These are phyloP conservation scores for Tylopilus plumbeoviolaceoides DNA, from an alignment of 768 basidiomycete species.

Conservation along the genomic window DNA sequence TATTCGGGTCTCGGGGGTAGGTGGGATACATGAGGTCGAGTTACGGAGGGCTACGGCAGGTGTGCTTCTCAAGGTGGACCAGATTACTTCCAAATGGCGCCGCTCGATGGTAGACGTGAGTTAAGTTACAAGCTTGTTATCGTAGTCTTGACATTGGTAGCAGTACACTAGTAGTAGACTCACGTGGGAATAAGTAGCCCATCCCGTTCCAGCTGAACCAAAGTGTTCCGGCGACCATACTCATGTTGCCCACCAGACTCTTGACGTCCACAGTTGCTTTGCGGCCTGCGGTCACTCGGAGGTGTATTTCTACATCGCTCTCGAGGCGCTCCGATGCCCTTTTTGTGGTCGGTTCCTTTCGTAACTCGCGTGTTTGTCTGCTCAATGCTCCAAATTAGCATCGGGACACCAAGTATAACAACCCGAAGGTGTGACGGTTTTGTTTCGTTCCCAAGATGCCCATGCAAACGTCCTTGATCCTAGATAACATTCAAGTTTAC, in stretches of 20 bases:
- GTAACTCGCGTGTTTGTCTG: conserved; percentile 6
- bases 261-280: conserved; percentile 10
- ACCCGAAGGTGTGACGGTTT: conserved; percentile 61
- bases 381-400: conserved; percentile 52
- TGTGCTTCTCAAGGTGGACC: conserved; percentile 76
- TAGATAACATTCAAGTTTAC: conserved; percentile 91
- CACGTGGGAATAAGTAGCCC: conserved; percentile 15
- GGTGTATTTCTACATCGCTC: conserved; percentile 36
- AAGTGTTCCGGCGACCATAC: conserved; percentile 1
- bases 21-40: conserved; percentile 60
- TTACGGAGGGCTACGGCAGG: conserved; percentile 72
- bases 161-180: not conserved
- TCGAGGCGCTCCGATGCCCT: conserved; percentile 73
- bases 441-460: not conserved
- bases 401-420: conserved; percentile 92
- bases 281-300: conserved; percentile 17
- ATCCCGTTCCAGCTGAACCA: not conserved
- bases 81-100: conserved; percentile 63
- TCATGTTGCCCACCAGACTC: conserved; percentile 23
- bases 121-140: conserved; percentile 1
- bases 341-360: conserved; percentile 64
- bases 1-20: conserved; percentile 52
- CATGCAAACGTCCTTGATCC: not conserved
- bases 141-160: not conserved
- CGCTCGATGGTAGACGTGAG: conserved; percentile 53